Percentiles rank a stretch among this genome's conserved stretches.
Conservation (phyloP, 257 asterid genomes). For the Jacaranda copaia region DNA sequence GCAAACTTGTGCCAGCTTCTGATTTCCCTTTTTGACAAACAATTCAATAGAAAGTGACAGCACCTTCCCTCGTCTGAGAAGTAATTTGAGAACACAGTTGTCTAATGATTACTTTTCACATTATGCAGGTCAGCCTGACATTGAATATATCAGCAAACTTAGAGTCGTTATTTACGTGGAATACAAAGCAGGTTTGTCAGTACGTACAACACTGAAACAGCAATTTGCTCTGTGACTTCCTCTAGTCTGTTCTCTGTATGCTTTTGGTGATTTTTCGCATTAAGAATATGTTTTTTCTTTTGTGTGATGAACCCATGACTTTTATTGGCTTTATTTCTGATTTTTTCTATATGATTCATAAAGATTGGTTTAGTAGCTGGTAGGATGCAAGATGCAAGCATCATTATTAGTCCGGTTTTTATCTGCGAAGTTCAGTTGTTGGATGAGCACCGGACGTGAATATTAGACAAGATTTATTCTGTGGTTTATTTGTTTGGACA, state of each 20-base stretch:
- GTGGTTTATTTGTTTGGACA: not conserved
- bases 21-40: constrained; percentile 26
- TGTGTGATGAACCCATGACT: not conserved
- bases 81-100: not conserved
- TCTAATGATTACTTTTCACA: constrained; percentile 27
- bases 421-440: constrained; percentile 1
- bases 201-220: constrained; percentile 7
- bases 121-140: constrained; percentile 77
- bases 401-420: not conserved
- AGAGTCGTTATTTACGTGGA: constrained; percentile 75
- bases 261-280: constrained; percentile 18
- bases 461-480: no score
- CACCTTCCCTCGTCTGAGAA: not conserved
- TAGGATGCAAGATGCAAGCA: constrained; percentile 18
- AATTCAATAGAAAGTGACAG: constrained; percentile 6
- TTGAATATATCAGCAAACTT: constrained; percentile 69
- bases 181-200: constrained; percentile 75
- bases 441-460: no score
- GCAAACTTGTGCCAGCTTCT: not conserved
- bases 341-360: constrained; percentile 3
- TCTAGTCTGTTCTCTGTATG: constrained; percentile 3
- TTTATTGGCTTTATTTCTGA: constrained; percentile 19
- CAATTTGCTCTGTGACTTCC: constrained; percentile 12
- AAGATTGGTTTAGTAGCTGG: constrained; percentile 8
- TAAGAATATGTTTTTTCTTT: not conserved